phyloP scores from a whole-genome alignment of 345 rosid species.

The Sonneratia caseolaris region DNA sequence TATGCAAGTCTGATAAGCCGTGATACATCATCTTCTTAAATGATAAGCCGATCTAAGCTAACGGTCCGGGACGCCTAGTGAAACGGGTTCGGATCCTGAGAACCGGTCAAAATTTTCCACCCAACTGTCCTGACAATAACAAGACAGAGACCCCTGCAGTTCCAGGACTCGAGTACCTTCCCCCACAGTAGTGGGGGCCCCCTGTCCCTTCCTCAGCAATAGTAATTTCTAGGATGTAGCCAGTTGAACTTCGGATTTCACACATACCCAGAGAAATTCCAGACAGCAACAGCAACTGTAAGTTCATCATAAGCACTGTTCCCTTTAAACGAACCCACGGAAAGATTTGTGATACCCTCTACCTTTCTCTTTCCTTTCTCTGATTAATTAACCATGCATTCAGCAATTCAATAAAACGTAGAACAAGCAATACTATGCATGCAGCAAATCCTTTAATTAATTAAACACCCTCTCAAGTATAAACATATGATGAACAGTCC shows the following conservation, averaged over 20 bases:
- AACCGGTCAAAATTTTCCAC: no score
- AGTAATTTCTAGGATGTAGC: neutral
- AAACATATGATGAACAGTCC: neutral
- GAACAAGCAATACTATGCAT: neutral
- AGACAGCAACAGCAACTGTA: neutral
- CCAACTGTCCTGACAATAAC: no score
- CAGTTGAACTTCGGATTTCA: neutral
- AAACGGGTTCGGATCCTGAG: no score
- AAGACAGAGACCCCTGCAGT: neutral
- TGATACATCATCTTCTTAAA: no score
- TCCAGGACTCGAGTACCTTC: neutral
- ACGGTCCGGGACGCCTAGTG: no score
- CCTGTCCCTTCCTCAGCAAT: neutral
- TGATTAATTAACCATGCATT: neutral
- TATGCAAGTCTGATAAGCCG: no score
- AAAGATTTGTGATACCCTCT: neutral
- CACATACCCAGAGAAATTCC: neutral
- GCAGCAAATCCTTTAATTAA: neutral
- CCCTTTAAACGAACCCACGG: no score
- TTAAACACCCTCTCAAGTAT: neutral
- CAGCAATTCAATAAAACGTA: neutral
- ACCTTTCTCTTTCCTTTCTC: neutral
- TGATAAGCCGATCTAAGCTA: no score
- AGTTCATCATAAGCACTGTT: neutral
- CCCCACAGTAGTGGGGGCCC: slow-evolving; percentile 1